Percentiles rank a stretch among this genome's conserved stretches.
phyloP scores from a whole-genome alignment of 768 basidiomycete genomes.

The Candolleomyces eurysporus region DNA sequence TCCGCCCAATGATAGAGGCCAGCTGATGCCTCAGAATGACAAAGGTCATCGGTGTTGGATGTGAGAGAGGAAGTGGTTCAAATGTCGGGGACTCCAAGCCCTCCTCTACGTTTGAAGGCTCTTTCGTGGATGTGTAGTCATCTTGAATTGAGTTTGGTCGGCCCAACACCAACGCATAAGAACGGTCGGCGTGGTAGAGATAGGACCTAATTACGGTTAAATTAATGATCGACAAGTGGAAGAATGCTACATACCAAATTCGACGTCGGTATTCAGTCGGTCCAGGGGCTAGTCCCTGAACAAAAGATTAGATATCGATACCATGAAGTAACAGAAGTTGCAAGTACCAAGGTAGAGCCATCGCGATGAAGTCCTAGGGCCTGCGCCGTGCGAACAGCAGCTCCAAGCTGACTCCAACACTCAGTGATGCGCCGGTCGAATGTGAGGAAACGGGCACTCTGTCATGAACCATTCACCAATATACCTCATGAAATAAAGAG shows the following conservation, averaged over 20 bases:
- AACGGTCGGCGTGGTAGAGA: constrained; percentile 91
- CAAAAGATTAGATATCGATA: constrained; percentile 6
- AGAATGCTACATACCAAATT: constrained; percentile 59
- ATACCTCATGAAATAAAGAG: background rate
- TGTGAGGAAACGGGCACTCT: constrained; percentile 59
- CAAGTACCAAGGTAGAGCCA: constrained; percentile 72
- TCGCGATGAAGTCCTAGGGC: constrained; percentile 92
- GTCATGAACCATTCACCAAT: background rate
- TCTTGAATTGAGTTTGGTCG: constrained; percentile 89
- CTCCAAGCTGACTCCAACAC: constrained; percentile 95
- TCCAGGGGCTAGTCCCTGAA: constrained; percentile 66
- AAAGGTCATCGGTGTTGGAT: constrained; percentile 84
- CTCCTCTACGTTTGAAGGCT: constrained; percentile 72
- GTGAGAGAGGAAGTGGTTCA: constrained; percentile 56
- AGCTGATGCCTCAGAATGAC: constrained; percentile 83
- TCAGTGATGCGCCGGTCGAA: constrained; percentile 88
- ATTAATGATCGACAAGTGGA: background rate
- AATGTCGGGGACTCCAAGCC: constrained; percentile 44
- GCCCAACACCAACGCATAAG: constrained; percentile 88
- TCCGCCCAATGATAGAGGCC: constrained; percentile 81
- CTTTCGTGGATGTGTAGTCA: constrained; percentile 79
- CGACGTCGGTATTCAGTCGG: constrained; percentile 87
- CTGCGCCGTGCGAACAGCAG: constrained; percentile 89
- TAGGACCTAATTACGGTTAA: constrained; percentile 53
- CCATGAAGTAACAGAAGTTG: background rate